Percentiles rank a stretch among this genome's conserved stretches.
phyloP scores from a whole-genome alignment of 164 flowering plant species.

The Cinnamomum chago region DNA sequence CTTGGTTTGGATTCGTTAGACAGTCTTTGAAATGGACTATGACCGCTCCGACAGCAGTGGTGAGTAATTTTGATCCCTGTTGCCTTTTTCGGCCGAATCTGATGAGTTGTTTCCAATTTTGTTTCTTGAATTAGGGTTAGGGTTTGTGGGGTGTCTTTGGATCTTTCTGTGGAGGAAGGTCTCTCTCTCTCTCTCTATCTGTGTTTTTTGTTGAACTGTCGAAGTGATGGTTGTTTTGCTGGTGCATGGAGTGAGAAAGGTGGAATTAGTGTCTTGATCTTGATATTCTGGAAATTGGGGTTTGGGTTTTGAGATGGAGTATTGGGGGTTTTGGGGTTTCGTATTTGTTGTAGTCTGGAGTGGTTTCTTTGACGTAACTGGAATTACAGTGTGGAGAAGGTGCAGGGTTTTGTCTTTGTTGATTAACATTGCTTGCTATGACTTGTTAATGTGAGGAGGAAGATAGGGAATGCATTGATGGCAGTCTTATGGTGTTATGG shows the following conservation, averaged over 20 bases:
- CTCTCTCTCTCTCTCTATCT: too few species aligned
- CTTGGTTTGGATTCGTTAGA: not conserved
- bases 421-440: not conserved
- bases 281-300: not conserved
- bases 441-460: not conserved
- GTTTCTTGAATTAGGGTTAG: constrained; percentile 8
- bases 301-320: not conserved
- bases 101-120: not conserved
- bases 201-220: not conserved
- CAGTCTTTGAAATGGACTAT: constrained; percentile 41
- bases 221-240: constrained; percentile 1
- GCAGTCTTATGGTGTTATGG: not conserved
- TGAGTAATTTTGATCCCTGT: constrained; percentile 9
- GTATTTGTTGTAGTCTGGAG: not conserved
- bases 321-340: not conserved
- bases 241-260: not conserved
- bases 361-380: not conserved
- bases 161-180: not conserved
- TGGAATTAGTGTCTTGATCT: constrained; percentile 10
- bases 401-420: not conserved
- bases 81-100: not conserved
- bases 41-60: constrained; percentile 45
- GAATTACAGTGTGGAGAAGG: not conserved
- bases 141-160: not conserved
- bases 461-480: not conserved